Conservation (phyloP, 2,329 filamentous ascomycete species). For the Graphium sp. region DNA sequence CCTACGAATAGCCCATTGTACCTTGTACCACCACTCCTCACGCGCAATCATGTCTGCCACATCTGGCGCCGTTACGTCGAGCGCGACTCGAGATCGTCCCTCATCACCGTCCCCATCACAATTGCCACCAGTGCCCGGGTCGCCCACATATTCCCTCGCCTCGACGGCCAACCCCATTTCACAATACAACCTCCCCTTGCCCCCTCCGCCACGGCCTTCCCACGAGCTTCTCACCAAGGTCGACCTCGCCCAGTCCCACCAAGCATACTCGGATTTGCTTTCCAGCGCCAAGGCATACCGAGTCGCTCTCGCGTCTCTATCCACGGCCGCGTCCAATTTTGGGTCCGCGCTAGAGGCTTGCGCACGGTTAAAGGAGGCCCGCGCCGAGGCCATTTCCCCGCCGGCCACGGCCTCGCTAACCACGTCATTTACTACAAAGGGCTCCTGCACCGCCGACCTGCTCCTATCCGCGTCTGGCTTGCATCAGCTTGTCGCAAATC, state of each 20-base stretch:
- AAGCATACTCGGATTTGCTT: constrained; percentile 44
- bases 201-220: constrained; percentile 39
- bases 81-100: constrained; percentile 1
- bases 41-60: too few relatives aligned
- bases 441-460: constrained; percentile 43
- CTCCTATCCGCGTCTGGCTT: constrained; percentile 46
- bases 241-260: constrained; percentile 46
- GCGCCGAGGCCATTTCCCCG: constrained; percentile 36
- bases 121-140: constrained; percentile 35
- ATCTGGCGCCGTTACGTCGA: too few relatives aligned
- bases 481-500: constrained; percentile 52
- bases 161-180: constrained; percentile 45
- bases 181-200: constrained; percentile 39
- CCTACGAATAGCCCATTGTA: too few relatives aligned
- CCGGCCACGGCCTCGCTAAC: constrained; percentile 17
- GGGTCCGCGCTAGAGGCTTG: constrained; percentile 49
- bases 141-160: constrained; percentile 45
- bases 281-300: constrained; percentile 47
- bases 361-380: constrained; percentile 50
- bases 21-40: too few relatives aligned
- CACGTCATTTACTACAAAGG: constrained; percentile 27
- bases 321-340: constrained; percentile 44
- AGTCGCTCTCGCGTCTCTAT: constrained; percentile 41
- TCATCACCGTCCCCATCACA: constrained; percentile 2
- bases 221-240: constrained; percentile 44